A percentile compares a stretch with the other conserved stretches of the same genome.
Evolutionary conservation across 2,329 filamentous ascomycete species (phyloP).

Genomic region (Dothistroma pini): DNA sequence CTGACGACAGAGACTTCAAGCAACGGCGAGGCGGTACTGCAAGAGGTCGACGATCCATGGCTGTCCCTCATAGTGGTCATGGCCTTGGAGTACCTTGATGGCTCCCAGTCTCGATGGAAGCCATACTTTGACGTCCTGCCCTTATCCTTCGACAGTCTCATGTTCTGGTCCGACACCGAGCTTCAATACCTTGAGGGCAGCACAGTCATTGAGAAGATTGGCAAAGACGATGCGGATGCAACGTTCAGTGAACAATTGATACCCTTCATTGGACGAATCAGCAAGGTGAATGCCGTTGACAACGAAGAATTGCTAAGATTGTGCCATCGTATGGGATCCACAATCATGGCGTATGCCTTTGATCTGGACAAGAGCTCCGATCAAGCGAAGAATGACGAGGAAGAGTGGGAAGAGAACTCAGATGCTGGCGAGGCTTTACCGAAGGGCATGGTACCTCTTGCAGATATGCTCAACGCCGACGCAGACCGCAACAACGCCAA

Average conservation of each 20-base stretch:
- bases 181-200: slow-evolving; percentile 71
- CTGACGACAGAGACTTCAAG: slow-evolving; percentile 70
- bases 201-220: slow-evolving; percentile 71
- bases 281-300: slow-evolving; percentile 36
- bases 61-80: slow-evolving; percentile 68
- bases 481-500: slow-evolving; percentile 74
- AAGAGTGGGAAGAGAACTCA: slow-evolving; percentile 47
- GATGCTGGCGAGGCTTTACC: slow-evolving; percentile 37
- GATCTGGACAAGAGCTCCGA: slow-evolving; percentile 60
- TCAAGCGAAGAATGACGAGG: slow-evolving; percentile 55
- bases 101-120: slow-evolving; percentile 65
- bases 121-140: slow-evolving; percentile 76
- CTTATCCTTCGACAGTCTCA: slow-evolving; percentile 70
- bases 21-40: slow-evolving; percentile 44
- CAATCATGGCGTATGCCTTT: slow-evolving; percentile 92
- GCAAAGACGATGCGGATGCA: slow-evolving; percentile 65
- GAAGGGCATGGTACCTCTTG: slow-evolving; percentile 88
- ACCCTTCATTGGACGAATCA: slow-evolving; percentile 48
- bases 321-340: slow-evolving; percentile 78
- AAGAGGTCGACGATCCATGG: slow-evolving; percentile 47
- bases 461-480: slow-evolving; percentile 85
- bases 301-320: slow-evolving; percentile 49
- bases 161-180: slow-evolving; percentile 79
- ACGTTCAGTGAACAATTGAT: slow-evolving; percentile 60
- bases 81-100: slow-evolving; percentile 67